Percentiles rank a stretch among this genome's conserved stretches.
phyloP scores from a whole-genome alignment of 1,284 basidiomycete species.

The Papiliotrema nemorosa region DNA sequence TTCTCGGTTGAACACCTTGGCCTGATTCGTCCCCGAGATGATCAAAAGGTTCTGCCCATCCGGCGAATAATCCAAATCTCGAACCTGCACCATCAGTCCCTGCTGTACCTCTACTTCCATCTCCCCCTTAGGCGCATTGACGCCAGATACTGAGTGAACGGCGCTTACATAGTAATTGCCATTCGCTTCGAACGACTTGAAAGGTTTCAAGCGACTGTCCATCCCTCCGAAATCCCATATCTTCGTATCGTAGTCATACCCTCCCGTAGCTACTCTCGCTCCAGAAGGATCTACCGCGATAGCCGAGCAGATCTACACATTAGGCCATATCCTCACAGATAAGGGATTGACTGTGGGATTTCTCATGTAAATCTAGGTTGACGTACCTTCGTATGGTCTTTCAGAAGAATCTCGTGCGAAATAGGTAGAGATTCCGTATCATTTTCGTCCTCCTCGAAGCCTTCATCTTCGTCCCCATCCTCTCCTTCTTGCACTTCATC shows the following conservation, averaged over 20 bases:
- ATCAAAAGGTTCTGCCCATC: conserved; percentile 81
- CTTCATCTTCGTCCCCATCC: conserved; percentile 26
- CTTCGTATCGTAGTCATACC: conserved; percentile 95
- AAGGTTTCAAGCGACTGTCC: conserved; percentile 78
- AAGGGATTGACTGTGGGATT: background rate
- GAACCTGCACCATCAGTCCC: conserved; percentile 59
- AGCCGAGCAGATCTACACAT: conserved; percentile 73
- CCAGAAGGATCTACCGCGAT: conserved; percentile 89
- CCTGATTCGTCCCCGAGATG: conserved; percentile 80
- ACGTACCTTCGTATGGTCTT: conserved; percentile 79
- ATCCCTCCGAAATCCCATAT: conserved; percentile 99
- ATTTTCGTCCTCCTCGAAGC: conserved; percentile 33
- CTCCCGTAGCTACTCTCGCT: conserved; percentile 83
- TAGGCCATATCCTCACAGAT: background rate
- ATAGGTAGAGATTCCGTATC: conserved; percentile 49
- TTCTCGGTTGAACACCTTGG: conserved; percentile 83
- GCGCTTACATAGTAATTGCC: conserved; percentile 82
- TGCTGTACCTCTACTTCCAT: background rate
- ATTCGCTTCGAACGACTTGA: conserved; percentile 91
- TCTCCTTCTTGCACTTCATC: conserved; percentile 21
- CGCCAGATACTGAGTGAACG: too few relatives aligned
- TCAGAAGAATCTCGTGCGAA: conserved; percentile 76
- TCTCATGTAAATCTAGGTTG: too few relatives aligned
- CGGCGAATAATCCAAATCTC: conserved; percentile 81
- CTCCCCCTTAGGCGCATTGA: background rate